A percentile compares a stretch with the other conserved stretches of the same genome.
These are phyloP conservation scores for Blastocystis hominis DNA, from an alignment of 352 stramenopile species.

Conservation along the genomic window DNA sequence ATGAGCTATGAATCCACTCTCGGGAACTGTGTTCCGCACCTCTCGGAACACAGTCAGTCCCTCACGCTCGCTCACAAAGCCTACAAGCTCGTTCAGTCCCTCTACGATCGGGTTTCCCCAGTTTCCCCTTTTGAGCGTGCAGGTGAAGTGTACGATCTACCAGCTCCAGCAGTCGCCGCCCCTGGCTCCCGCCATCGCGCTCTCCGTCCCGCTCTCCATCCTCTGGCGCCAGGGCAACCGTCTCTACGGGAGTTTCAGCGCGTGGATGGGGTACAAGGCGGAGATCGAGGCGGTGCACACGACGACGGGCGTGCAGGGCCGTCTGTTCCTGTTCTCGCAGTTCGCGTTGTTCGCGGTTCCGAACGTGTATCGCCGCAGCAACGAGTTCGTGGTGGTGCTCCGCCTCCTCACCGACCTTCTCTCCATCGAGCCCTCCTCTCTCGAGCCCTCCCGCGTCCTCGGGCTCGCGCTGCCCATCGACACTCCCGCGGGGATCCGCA, in stretches of 20 bases:
- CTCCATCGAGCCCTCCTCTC: background rate
- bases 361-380: background rate
- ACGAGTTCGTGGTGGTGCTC: background rate
- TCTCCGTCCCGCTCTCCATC: background rate
- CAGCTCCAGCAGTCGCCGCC: background rate
- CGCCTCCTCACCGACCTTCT: background rate
- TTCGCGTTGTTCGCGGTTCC: background rate
- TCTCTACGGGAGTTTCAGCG: slow-evolving; percentile 17
- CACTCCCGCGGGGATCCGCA: background rate
- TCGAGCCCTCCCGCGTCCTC: background rate
- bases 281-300: slow-evolving; percentile 14
- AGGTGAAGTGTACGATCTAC: background rate
- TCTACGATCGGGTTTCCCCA: background rate
- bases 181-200: background rate
- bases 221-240: background rate
- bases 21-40: background rate
- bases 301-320: background rate
- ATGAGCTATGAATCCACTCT: background rate
- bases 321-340: slow-evolving; percentile 18
- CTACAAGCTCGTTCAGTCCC: background rate
- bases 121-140: background rate
- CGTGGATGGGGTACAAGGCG: background rate
- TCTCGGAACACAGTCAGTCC: background rate
- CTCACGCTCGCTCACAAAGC: background rate
- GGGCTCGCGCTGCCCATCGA: background rate